These are phyloP conservation scores for Eucalyptus sp. DNA, from an alignment of 345 rosid species.

Conservation along the genomic window DNA sequence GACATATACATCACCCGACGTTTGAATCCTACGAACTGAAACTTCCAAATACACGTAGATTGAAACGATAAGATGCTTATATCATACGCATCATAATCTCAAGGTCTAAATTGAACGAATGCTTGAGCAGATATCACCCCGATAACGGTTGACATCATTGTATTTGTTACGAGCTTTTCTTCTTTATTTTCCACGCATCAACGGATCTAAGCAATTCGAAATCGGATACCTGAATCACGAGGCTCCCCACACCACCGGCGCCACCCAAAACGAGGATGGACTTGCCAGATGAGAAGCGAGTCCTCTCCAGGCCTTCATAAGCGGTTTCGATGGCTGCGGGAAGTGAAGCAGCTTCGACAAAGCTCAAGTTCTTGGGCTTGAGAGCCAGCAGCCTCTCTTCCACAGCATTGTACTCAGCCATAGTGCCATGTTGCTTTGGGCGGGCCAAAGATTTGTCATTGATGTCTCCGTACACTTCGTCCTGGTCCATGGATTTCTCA, in stretches of 20 bases:
- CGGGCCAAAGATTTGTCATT: conserved; percentile 72
- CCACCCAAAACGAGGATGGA: conserved; percentile 83
- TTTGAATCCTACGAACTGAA: neutral
- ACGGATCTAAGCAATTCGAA: neutral
- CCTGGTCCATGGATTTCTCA: conserved; percentile 55
- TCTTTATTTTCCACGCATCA: neutral
- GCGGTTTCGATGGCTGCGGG: conserved; percentile 81
- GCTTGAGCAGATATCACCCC: neutral
- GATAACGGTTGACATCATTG: neutral
- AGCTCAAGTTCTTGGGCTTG: conserved; percentile 63
- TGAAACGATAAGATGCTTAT: neutral
- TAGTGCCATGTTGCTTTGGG: conserved; percentile 64
- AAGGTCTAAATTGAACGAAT: neutral
- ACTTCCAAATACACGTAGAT: neutral
- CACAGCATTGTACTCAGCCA: conserved; percentile 67
- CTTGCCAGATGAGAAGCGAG: conserved; percentile 58
- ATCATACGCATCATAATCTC: neutral
- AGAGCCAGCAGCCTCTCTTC: conserved; percentile 68
- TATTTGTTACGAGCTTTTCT: neutral
- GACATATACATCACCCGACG: neutral
- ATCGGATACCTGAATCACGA: conserved; percentile 60
- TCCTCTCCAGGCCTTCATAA: conserved; percentile 59
- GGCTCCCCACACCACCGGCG: conserved; percentile 85
- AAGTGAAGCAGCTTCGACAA: conserved; percentile 62
- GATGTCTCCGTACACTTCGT: conserved; percentile 14